These are phyloP conservation scores for Dysphania ambrosioides DNA, from an alignment of 148 eudicot species.

Conservation along the genomic window DNA sequence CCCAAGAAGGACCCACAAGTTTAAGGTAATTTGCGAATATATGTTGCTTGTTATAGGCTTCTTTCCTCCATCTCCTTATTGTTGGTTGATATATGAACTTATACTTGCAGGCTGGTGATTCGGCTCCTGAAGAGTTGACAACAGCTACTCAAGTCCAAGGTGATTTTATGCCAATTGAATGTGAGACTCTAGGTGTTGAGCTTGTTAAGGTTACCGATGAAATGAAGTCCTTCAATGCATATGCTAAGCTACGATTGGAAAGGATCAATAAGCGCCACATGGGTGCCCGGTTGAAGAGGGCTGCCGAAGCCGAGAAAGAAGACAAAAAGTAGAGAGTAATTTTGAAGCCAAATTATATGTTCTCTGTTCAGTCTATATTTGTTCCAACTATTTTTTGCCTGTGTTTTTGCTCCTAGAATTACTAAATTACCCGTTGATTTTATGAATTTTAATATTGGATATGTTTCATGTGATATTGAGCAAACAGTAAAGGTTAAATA, in stretches of 20 bases:
- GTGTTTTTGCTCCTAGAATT: not conserved
- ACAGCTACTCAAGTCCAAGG: slow-evolving; percentile 54
- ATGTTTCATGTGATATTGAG: not conserved
- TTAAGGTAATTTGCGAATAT: slow-evolving; percentile 41
- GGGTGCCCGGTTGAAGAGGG: slow-evolving; percentile 54
- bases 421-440: not conserved
- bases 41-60: not conserved
- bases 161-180: slow-evolving; percentile 37
- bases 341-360: too few relatives aligned
- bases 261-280: slow-evolving; percentile 45
- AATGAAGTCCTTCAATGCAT: slow-evolving; percentile 52
- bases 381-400: not conserved
- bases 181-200: slow-evolving; percentile 36
- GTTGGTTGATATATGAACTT: slow-evolving; percentile 17
- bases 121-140: slow-evolving; percentile 45
- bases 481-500: not conserved
- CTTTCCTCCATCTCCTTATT: not conserved
- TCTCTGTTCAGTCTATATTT: slow-evolving; percentile 38
- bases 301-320: slow-evolving; percentile 64
- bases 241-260: slow-evolving; percentile 48
- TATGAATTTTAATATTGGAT: not conserved
- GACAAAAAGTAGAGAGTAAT: slow-evolving; percentile 47
- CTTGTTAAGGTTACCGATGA: slow-evolving; percentile 55
- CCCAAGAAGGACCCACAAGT: slow-evolving; percentile 50
- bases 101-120: slow-evolving; percentile 65